Conservation (phyloP, 371 early-diverging fungal species). For the Mortierella sp. region DNA sequence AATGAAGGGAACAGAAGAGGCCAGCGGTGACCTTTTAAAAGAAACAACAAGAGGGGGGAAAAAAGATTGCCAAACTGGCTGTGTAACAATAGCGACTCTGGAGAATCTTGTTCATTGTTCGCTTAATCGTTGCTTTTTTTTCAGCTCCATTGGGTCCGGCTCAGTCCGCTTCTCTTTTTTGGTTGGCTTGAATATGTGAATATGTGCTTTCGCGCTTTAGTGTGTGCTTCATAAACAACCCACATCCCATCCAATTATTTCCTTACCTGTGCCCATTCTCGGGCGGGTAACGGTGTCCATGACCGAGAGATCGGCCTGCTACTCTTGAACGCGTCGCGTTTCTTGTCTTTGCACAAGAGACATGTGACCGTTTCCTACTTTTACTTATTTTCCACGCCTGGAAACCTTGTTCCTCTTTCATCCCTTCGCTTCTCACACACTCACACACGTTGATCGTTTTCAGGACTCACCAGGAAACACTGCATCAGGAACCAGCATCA, state of each 20-base stretch:
- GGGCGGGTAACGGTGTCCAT: neutral
- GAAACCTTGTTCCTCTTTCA: neutral
- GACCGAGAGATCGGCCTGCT: neutral
- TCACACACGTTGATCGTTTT: neutral
- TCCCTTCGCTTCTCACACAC: neutral
- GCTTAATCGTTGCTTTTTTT: neutral
- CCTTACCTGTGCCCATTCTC: neutral
- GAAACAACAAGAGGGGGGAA: neutral
- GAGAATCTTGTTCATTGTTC: neutral
- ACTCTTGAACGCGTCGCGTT: neutral
- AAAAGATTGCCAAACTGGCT: neutral
- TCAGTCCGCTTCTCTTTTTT: neutral
- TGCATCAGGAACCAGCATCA: neutral
- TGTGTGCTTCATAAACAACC: neutral
- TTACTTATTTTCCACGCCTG: neutral
- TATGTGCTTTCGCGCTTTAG: neutral
- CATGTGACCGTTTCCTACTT: neutral
- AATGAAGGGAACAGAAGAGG: neutral
- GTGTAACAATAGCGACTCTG: neutral
- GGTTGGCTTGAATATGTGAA: neutral
- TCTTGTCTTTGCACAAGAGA: no score
- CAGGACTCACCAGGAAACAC: neutral
- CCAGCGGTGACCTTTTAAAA: neutral
- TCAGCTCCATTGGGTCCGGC: constrained; percentile 12
- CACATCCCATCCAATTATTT: no score